These are phyloP conservation scores for Phlebiopsis gigantea DNA, from an alignment of 768 basidiomycete genomes.

Conservation along the genomic window DNA sequence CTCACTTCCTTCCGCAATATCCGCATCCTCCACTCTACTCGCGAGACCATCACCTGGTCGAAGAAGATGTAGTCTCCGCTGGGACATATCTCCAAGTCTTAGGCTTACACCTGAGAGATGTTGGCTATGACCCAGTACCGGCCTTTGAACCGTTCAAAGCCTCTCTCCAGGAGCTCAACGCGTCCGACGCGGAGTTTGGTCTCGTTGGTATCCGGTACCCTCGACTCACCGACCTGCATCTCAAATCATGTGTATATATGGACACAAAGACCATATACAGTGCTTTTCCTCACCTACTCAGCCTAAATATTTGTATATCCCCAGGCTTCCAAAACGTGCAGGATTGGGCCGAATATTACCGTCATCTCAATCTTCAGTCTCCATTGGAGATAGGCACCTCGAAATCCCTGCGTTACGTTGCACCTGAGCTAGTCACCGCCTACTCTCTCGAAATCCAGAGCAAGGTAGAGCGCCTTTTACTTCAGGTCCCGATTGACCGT, in stretches of 20 bases:
- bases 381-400: not conserved
- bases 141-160: not conserved
- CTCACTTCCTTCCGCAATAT: no score
- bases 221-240: not conserved
- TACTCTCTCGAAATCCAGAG: not conserved
- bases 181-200: not conserved
- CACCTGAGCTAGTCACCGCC: not conserved
- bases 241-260: not conserved
- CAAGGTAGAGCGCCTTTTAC: not conserved
- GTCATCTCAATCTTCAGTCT: not conserved
- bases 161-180: not conserved
- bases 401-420: not conserved
- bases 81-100: no score
- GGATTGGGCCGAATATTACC: not conserved
- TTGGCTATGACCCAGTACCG: no score
- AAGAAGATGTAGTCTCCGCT: no score
- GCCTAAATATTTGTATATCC: no score
- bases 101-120: no score
- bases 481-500: no score
- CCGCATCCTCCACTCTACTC: no score
- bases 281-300: no score
- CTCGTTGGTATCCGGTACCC: not conserved
- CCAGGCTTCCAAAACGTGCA: no score
- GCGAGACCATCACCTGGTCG: no score
- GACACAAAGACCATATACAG: not conserved